Evolutionary conservation across 441 rosid species (phyloP), one percentile per base, ranked within the genome.

Genomic region (Manihot esculenta): DNA sequence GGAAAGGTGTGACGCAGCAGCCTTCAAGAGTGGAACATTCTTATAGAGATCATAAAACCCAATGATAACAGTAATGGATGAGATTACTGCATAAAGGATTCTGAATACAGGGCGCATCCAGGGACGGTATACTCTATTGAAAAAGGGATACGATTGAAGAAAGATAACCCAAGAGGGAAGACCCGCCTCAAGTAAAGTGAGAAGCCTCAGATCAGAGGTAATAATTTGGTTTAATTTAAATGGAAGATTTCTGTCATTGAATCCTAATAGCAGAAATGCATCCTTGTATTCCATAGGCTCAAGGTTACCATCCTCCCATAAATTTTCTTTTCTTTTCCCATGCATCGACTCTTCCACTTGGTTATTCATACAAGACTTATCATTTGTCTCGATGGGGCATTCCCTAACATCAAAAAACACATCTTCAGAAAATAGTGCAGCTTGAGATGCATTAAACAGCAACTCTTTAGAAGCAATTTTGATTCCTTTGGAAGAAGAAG

Each of bases 81-180:
- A 63, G 35, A 63, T 63, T 45, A 63, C 11, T 13, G 53, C 67
- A 45, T 63, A 63, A 23, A 63, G 53, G 54, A 45, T 24, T n/a
- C 67, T 45, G 10, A 63, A 8, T 23, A 63, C 35, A 45, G 67
- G 67, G 35, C 21, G 54, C 54, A 63, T 63, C 67, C 67, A 63
- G 67, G 33, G 53, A 45, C 67, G 20, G 14, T 63, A 63, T 11
- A 63, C 67, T 23, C 38, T 45, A 44, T 45, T 63, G 13, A 63
- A 63, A 30, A 63, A 24, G 14, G 67, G 67, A 45, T 63, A 63
- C 6, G 67, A 63, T 45, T 63, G 67, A 45, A 63, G 67, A 63
- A 63, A 63, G 12, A 63, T 63, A 15, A 63, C 67, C 67, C 67
- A 44, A 23, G 67, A 63, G 35, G 67, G 67, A 63, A 63, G 67